These are phyloP conservation scores for Exophiala xenobiotica DNA, from an alignment of 2,329 filamentous ascomycete genomes.

Conservation along the genomic window DNA sequence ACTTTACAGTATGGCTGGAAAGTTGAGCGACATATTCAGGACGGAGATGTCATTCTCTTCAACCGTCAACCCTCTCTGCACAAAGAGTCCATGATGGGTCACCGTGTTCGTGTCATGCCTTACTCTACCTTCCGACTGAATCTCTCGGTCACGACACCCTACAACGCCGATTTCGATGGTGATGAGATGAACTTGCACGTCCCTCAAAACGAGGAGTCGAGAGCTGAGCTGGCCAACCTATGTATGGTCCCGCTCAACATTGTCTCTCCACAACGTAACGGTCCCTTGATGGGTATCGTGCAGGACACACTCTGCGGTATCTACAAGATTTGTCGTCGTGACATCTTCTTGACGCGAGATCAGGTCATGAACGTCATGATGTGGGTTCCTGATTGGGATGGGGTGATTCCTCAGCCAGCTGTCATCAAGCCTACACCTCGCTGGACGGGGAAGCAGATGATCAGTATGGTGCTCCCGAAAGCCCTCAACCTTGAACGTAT, in stretches of 20 bases:
- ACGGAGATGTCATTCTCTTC: slow-evolving; percentile 98
- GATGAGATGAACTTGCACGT: slow-evolving; percentile 99
- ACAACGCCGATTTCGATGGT: slow-evolving; percentile 99
- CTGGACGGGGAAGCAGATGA: slow-evolving; percentile 98
- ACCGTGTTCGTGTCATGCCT: slow-evolving; percentile 95
- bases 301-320: slow-evolving; percentile 95
- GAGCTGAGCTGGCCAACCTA: slow-evolving; percentile 88
- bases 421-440: slow-evolving; percentile 87
- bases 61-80: slow-evolving; percentile 98
- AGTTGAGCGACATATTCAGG: slow-evolving; percentile 92
- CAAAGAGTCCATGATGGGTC: slow-evolving; percentile 99
- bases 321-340: slow-evolving; percentile 93
- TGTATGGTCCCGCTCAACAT: slow-evolving; percentile 99
- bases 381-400: slow-evolving; percentile 98
- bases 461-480: slow-evolving; percentile 85
- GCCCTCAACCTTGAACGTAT: slow-evolving; percentile 75
- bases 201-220: slow-evolving; percentile 93
- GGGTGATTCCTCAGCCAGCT: slow-evolving; percentile 86
- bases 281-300: slow-evolving; percentile 98
- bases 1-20: slow-evolving; percentile 96
- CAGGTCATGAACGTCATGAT: slow-evolving; percentile 95
- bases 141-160: slow-evolving; percentile 93
- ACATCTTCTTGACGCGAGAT: slow-evolving; percentile 86
- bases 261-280: slow-evolving; percentile 94
- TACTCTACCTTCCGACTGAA: slow-evolving; percentile 99